phyloP scores from a whole-genome alignment of 257 asterid genomes.

The Verbascum thapsus region DNA sequence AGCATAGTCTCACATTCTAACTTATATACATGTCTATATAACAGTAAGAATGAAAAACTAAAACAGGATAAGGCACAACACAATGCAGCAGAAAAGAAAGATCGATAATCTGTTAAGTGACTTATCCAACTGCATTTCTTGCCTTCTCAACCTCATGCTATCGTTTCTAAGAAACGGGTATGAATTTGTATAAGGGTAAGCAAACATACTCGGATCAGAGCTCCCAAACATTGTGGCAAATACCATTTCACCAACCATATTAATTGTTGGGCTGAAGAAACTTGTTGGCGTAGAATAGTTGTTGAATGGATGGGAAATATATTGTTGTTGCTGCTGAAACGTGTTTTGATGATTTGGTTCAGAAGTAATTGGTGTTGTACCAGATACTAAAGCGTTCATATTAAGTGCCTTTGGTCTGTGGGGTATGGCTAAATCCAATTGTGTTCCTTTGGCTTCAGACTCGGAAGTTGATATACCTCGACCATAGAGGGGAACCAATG shows the following conservation, averaged over 20 bases:
- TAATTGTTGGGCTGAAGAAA: slow-evolving; percentile 53
- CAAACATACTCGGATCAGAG: slow-evolving; percentile 44
- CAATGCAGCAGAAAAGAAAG: slow-evolving; percentile 61
- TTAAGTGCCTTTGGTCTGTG: slow-evolving; percentile 60
- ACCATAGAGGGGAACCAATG: slow-evolving; percentile 73
- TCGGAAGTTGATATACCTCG: slow-evolving; percentile 51
- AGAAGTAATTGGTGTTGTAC: slow-evolving; percentile 32
- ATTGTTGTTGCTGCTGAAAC: slow-evolving; percentile 35
- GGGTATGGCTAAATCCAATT: slow-evolving; percentile 47
- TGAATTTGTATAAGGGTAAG: slow-evolving; percentile 47
- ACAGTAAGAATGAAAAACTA: slow-evolving; percentile 29
- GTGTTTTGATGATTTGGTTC: slow-evolving; percentile 38
- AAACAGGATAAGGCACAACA: slow-evolving; percentile 70
- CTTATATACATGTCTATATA: slow-evolving; percentile 39
- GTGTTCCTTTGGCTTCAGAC: slow-evolving; percentile 46
- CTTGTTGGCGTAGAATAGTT: slow-evolving; percentile 39
- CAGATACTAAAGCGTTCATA: slow-evolving; percentile 25
- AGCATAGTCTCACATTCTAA: slow-evolving; percentile 36
- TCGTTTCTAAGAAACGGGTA: slow-evolving; percentile 35
- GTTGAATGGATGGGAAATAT: slow-evolving; percentile 44
- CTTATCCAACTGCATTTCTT: slow-evolving; percentile 61
- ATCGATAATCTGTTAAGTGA: slow-evolving; percentile 62
- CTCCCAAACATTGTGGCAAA: slow-evolving; percentile 59
- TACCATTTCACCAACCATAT: slow-evolving; percentile 72
- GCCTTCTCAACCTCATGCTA: slow-evolving; percentile 65